A percentile compares a stretch with the other conserved stretches of the same genome.
These are phyloP conservation scores for Torulaspora gathmanii DNA, from an alignment of 805 yeast species.

Conservation along the genomic window DNA sequence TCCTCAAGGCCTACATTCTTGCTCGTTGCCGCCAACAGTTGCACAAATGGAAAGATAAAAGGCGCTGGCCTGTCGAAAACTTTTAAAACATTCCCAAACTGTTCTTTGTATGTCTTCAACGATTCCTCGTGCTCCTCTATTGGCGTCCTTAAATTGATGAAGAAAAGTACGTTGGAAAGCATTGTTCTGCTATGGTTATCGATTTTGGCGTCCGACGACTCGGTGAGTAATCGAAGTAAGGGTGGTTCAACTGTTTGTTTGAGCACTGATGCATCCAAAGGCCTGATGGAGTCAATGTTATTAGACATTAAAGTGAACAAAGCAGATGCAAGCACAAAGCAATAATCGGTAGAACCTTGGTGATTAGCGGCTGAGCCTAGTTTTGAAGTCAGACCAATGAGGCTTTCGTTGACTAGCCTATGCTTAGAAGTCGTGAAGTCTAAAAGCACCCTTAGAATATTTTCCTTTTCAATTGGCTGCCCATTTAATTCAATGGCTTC, in stretches of 20 bases:
- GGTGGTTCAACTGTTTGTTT: constrained; percentile 21
- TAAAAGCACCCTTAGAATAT: constrained; percentile 36
- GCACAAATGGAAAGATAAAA: constrained; percentile 40
- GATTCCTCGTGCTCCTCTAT: constrained; percentile 42
- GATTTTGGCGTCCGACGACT: constrained; percentile 10
- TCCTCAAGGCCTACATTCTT: constrained; percentile 33
- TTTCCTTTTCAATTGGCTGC: constrained; percentile 31
- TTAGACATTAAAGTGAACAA: constrained; percentile 28
- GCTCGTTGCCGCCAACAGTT: constrained; percentile 51
- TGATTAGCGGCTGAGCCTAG: constrained; percentile 13
- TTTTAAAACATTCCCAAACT: constrained; percentile 35
- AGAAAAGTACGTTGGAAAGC: constrained; percentile 35
- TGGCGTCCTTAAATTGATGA: constrained; percentile 34
- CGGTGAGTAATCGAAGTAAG: constrained; percentile 13
- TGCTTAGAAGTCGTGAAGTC: constrained; percentile 34
- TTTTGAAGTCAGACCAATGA: constrained; percentile 21
- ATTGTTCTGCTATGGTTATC: constrained; percentile 29
- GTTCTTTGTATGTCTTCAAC: constrained; percentile 36
- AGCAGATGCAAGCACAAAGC: constrained; percentile 28
- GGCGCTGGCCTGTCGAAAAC: constrained; percentile 25
- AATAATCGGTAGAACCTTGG: constrained; percentile 19
- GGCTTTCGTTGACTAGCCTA: constrained; percentile 28
- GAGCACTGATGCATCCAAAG: constrained; percentile 15
- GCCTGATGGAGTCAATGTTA: constrained; percentile 19
- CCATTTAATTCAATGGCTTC: not conserved